Evolutionary conservation across 352 stramenopile genomes (phyloP).

Genomic region (Albugo candida): DNA sequence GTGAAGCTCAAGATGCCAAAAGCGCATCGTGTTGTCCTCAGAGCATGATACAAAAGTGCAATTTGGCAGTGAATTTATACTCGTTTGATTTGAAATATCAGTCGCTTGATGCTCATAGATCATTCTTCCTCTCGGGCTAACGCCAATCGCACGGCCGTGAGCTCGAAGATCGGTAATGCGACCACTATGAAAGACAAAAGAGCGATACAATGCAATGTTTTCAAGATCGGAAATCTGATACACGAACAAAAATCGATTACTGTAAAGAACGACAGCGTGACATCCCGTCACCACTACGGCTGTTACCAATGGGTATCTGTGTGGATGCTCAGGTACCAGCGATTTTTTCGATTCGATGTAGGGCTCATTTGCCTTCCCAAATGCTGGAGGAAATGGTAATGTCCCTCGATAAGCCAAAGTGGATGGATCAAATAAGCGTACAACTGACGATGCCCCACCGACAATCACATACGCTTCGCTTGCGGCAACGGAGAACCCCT

Average conservation of each 20-base stretch:
- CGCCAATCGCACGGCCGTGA: constrained; percentile 20
- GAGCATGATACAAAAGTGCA: constrained; percentile 65
- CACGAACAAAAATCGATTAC: constrained; percentile 64
- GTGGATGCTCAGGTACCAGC: constrained; percentile 4
- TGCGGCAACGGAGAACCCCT: constrained; percentile 52
- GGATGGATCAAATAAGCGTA: constrained; percentile 48
- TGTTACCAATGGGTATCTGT: constrained; percentile 33
- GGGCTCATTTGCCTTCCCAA: constrained; percentile 23
- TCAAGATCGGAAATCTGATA: constrained; percentile 39
- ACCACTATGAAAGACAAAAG: constrained; percentile 68
- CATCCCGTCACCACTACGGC: constrained; percentile 38
- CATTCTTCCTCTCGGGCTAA: constrained; percentile 36
- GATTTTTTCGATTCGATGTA: not conserved
- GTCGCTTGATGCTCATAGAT: constrained; percentile 17
- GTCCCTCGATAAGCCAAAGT: constrained; percentile 56
- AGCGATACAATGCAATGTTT: constrained; percentile 18
- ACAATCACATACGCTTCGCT: constrained; percentile 52
- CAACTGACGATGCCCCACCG: constrained; percentile 34
- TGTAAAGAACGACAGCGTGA: constrained; percentile 48
- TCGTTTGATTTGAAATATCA: not conserved
- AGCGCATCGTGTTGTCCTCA: constrained; percentile 70
- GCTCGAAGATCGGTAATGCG: constrained; percentile 44
- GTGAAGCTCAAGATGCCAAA: constrained; percentile 65
- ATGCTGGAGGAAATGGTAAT: constrained; percentile 52
- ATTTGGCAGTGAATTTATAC: constrained; percentile 19